Percentiles rank a stretch among this genome's conserved stretches.
Conservation (phyloP, 148 eudicot species). For the Selenicereus undatus region DNA sequence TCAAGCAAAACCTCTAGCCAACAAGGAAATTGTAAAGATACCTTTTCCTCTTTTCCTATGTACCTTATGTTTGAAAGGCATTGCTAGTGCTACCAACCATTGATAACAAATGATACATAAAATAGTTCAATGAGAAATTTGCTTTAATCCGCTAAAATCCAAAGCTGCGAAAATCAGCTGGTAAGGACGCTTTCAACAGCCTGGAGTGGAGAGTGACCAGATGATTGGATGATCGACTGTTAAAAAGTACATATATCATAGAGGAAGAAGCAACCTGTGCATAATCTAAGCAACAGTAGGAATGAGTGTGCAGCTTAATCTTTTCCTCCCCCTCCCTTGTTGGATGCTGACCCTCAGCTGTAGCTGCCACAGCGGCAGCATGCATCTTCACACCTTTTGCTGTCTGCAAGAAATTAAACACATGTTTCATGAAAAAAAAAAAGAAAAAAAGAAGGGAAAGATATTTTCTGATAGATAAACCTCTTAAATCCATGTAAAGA, state of each 20-base stretch:
- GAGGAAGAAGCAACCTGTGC: conserved; percentile 67
- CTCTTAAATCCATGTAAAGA: background rate
- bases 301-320: conserved; percentile 88
- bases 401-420: conserved; percentile 43
- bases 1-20: background rate
- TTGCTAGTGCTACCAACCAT: background rate
- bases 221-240: background rate
- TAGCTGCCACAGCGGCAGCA: conserved; percentile 93
- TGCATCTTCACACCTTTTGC: conserved; percentile 86
- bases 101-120: background rate
- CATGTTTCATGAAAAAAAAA: background rate
- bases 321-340: conserved; percentile 92
- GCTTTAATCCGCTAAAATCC: background rate
- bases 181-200: background rate
- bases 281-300: conserved; percentile 95
- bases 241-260: background rate
- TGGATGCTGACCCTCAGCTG: conserved; percentile 44
- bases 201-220: background rate
- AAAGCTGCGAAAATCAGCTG: background rate
- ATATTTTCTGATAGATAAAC: background rate
- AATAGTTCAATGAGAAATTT: background rate
- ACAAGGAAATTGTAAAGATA: background rate
- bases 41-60: background rate
- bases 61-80: background rate
- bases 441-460: background rate